These are phyloP conservation scores for Solanum paucissectum DNA, from an alignment of 257 asterid species.

Conservation along the genomic window DNA sequence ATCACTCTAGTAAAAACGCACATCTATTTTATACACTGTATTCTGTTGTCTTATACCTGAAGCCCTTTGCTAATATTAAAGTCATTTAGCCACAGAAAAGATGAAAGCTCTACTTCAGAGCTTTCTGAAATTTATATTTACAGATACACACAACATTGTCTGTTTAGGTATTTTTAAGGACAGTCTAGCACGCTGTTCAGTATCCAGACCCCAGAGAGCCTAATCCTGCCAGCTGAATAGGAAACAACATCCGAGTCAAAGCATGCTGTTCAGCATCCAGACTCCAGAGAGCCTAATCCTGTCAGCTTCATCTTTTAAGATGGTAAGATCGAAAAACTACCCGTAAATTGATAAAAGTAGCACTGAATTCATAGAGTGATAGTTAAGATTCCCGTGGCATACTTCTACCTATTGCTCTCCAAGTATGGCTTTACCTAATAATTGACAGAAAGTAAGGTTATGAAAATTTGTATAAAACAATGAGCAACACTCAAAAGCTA, in stretches of 20 bases:
- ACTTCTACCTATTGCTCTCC: neutral
- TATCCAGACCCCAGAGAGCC: neutral
- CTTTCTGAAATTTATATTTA: neutral
- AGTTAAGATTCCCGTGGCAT: neutral
- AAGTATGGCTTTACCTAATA: neutral
- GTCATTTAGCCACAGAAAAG: neutral
- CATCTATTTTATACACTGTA: neutral
- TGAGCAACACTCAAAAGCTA: neutral
- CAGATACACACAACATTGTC: neutral
- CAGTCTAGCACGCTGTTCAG: neutral
- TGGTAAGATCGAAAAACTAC: neutral
- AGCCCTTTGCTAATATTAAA: neutral
- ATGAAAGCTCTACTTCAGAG: neutral
- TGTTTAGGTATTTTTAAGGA: neutral
- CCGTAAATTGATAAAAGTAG: neutral
- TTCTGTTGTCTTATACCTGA: neutral
- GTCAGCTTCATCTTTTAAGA: neutral
- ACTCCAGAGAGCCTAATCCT: neutral
- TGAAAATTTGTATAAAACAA: neutral
- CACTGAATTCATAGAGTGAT: neutral
- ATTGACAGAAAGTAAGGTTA: neutral
- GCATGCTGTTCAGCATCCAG: neutral
- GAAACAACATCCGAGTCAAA: neutral
- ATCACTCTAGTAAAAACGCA: neutral
- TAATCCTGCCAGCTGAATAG: neutral